These are phyloP conservation scores for Paramecium biaurelia DNA, from an alignment of 73 alveolate genomes.

Conservation along the genomic window DNA sequence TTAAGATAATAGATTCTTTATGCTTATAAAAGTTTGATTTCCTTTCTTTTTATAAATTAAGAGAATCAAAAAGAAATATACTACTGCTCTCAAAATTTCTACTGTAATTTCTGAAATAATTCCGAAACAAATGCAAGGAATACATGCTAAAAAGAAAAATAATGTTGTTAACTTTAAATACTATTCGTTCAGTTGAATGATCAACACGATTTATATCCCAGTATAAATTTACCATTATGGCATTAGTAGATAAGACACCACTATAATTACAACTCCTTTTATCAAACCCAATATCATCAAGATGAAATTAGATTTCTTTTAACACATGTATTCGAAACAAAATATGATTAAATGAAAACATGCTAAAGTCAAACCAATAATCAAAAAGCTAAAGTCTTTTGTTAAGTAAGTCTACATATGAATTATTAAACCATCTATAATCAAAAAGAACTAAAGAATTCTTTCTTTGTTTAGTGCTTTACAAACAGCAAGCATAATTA, in stretches of 20 bases:
- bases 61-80: background rate
- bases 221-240: background rate
- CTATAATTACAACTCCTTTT: background rate
- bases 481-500: background rate
- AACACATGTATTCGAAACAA: background rate
- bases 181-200: background rate
- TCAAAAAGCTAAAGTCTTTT: background rate
- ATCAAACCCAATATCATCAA: background rate
- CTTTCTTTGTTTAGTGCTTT: background rate
- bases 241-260: background rate
- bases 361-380: background rate
- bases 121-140: background rate
- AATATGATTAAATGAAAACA: background rate
- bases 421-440: background rate
- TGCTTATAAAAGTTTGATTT: background rate
- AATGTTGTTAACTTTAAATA: background rate
- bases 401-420: background rate
- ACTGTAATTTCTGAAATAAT: background rate
- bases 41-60: background rate
- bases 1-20: background rate
- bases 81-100: background rate
- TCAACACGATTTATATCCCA: background rate
- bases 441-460: background rate
- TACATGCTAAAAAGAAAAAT: background rate
- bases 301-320: background rate